phyloP scores from a whole-genome alignment of 495 filamentous ascomycete species.

The Stereocaulon alpinum region DNA sequence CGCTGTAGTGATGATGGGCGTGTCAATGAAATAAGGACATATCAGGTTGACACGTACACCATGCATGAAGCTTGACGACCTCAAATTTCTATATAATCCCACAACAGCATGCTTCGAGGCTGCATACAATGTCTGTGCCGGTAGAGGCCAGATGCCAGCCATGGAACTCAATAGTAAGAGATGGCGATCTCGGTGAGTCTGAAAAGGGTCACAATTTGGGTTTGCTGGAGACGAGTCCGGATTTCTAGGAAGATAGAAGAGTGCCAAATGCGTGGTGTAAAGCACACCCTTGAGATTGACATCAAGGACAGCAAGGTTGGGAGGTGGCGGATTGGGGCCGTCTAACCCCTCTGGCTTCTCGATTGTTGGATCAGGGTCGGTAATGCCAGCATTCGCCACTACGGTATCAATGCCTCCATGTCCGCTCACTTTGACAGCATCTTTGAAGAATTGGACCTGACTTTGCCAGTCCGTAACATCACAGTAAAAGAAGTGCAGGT shows the following conservation, averaged over 20 bases:
- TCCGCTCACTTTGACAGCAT: conserved; percentile 41
- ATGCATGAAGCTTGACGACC: conserved; percentile 34
- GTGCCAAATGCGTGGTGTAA: conserved; percentile 55
- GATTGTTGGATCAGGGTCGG: conserved; percentile 22
- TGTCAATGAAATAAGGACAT: conserved; percentile 58
- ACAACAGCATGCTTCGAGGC: conserved; percentile 55
- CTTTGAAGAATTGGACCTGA: conserved; percentile 51
- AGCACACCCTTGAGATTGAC: conserved; percentile 54
- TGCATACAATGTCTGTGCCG: conserved; percentile 39
- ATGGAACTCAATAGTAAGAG: conserved; percentile 23
- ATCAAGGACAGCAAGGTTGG: conserved; percentile 42
- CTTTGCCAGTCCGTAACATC: conserved; percentile 50
- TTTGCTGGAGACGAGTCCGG: conserved; percentile 20
- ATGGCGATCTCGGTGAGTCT: conserved; percentile 22
- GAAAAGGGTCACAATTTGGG: conserved; percentile 14
- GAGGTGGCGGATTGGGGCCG: conserved; percentile 38
- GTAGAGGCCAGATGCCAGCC: conserved; percentile 22
- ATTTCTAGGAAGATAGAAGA: conserved; percentile 27
- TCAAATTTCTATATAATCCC: conserved; percentile 49
- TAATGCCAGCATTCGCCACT: conserved; percentile 55
- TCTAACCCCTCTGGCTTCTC: conserved; percentile 23
- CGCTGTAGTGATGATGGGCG: conserved; percentile 38
- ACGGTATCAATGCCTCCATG: conserved; percentile 48
- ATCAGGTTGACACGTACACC: conserved; percentile 52
- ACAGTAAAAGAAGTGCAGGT: conserved; percentile 43